Conservation (phyloP, 371 early-diverging fungal species). For the Entomophthora muscae region DNA sequence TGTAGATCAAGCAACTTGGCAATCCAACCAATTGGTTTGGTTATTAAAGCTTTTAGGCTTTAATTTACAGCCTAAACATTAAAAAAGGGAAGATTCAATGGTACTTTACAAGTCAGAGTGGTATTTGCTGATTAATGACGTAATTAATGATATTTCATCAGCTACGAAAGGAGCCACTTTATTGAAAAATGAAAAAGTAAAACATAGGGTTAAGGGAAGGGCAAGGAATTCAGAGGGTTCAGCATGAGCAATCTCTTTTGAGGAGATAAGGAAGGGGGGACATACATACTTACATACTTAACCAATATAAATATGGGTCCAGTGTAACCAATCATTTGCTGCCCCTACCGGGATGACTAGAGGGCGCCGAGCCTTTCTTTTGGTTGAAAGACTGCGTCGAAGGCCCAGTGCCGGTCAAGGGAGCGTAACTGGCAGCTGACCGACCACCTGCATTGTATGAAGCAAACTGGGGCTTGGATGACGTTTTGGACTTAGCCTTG, state of each 20-base stretch:
- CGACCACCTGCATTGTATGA: background rate
- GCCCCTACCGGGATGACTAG: background rate
- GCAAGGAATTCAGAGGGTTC: background rate
- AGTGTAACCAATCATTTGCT: background rate
- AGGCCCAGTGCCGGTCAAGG: constrained; percentile 5
- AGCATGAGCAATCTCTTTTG: background rate
- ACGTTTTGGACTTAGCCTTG: constrained; percentile 7
- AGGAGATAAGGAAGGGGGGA: background rate
- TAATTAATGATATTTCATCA: too few relatives aligned
- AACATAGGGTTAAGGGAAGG: background rate
- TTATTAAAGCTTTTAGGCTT: too few relatives aligned
- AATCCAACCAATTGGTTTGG: too few relatives aligned
- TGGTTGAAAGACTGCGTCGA: constrained; percentile 7
- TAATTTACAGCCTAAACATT: too few relatives aligned
- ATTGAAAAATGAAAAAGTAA: background rate
- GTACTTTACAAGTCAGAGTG: too few relatives aligned
- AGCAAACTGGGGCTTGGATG: constrained; percentile 8
- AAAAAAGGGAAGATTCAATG: too few relatives aligned
- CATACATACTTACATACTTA: background rate
- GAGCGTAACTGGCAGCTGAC: background rate
- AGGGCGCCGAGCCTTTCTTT: background rate
- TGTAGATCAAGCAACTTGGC: too few relatives aligned
- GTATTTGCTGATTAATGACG: too few relatives aligned
- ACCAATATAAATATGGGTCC: background rate
- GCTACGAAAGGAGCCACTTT: background rate